Evolutionary conservation across 2,329 filamentous ascomycete genomes (phyloP).

Genomic region (Hyphodiscus sp.): DNA sequence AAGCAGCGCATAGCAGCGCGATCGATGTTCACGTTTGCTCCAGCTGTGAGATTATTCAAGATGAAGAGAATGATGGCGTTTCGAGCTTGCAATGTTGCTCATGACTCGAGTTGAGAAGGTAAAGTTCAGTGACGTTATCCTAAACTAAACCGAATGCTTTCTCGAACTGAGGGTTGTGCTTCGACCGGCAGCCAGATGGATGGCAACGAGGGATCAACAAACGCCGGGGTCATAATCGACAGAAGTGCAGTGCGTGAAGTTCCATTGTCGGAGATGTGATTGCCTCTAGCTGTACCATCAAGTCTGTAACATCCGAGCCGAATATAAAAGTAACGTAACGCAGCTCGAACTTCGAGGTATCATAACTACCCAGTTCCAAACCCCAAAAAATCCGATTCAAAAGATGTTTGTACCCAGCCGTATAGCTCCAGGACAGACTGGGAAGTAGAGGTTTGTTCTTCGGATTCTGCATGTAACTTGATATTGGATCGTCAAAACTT

Average conservation of each 20-base stretch:
- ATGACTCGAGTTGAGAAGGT: conserved; percentile 26
- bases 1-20: conserved; percentile 31
- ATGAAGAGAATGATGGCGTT: conserved; percentile 31
- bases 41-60: conserved; percentile 23
- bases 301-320: conserved; percentile 31
- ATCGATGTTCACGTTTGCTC: conserved; percentile 26
- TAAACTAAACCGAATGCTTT: conserved; percentile 30
- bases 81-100: conserved; percentile 19
- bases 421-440: conserved; percentile 32
- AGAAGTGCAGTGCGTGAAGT: conserved; percentile 11
- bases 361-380: conserved; percentile 35
- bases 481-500: background rate
- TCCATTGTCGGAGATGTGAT: conserved; percentile 21
- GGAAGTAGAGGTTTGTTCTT: background rate
- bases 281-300: conserved; percentile 32
- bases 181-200: conserved; percentile 33
- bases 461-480: background rate
- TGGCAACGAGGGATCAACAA: conserved; percentile 33
- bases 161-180: conserved; percentile 31
- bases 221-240: conserved; percentile 23
- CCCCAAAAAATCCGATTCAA: conserved; percentile 23
- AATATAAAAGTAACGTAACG: conserved; percentile 33
- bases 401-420: conserved; percentile 35
- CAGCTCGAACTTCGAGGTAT: conserved; percentile 32
- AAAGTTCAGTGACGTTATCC: conserved; percentile 30